Evolutionary conservation across 78 protist genomes (phyloP).

Genomic region (Paratrimastix pyriformis): DNA sequence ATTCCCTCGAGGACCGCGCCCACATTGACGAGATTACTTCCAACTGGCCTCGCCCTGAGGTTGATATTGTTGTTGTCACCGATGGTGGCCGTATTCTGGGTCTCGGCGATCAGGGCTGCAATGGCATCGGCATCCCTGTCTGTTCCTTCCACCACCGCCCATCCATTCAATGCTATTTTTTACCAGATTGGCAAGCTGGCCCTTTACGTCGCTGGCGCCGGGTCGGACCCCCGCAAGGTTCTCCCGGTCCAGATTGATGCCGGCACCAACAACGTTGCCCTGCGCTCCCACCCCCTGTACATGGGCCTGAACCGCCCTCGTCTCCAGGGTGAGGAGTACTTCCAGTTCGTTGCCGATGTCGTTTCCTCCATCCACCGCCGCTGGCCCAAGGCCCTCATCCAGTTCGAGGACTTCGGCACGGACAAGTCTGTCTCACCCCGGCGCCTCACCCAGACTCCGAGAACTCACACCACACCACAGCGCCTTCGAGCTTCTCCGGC

Average conservation of each 20-base stretch:
- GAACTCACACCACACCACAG: background rate
- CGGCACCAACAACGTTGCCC: conserved; percentile 81
- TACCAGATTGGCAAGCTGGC: conserved; percentile 80
- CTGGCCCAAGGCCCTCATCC: conserved; percentile 58
- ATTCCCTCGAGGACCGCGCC: conserved; percentile 60
- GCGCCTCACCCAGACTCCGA: background rate
- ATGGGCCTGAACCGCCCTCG: conserved; percentile 64
- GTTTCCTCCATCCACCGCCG: conserved; percentile 53
- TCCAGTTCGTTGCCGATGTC: conserved; percentile 73
- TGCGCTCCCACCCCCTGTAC: conserved; percentile 68
- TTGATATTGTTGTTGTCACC: conserved; percentile 78
- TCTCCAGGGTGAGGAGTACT: conserved; percentile 50
- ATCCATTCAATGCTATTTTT: no score
- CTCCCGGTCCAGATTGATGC: conserved; percentile 89
- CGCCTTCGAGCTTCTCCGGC: conserved; percentile 52
- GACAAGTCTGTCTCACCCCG: conserved; percentile 4
- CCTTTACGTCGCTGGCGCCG: conserved; percentile 42
- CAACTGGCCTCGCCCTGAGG: conserved; percentile 60
- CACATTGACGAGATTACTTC: conserved; percentile 41
- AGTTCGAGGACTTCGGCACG: conserved; percentile 86
- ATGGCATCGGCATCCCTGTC: conserved; percentile 90
- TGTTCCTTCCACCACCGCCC: no score
- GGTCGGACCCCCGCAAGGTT: conserved; percentile 45
- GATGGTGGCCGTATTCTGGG: conserved; percentile 98
- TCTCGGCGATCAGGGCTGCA: conserved; percentile 89